A percentile compares a stretch with the other conserved stretches of the same genome.
Evolutionary conservation across 2,329 filamentous ascomycete species (phyloP).

Genomic region (Lachnellula subtilissima): DNA sequence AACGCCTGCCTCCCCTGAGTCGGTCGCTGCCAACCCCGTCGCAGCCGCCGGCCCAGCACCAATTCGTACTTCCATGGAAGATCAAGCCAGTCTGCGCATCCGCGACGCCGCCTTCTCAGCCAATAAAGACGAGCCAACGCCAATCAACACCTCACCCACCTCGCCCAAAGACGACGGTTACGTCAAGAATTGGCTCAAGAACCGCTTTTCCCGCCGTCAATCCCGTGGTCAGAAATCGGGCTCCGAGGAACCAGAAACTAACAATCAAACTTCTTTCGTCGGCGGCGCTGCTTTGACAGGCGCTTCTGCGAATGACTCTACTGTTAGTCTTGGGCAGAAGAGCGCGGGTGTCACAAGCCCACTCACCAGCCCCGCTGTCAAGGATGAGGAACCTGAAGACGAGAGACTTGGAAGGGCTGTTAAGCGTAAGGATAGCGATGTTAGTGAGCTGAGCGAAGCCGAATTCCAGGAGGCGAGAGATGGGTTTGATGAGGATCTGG

Average conservation of each 20-base stretch:
- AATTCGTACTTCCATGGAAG: slow-evolving; percentile 28
- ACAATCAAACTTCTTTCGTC: slow-evolving; percentile 39
- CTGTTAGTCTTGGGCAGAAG: slow-evolving; percentile 31
- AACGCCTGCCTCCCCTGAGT: neutral
- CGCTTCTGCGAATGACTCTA: slow-evolving; percentile 42
- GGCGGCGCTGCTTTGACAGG: slow-evolving; percentile 46
- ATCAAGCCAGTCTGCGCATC: slow-evolving; percentile 23
- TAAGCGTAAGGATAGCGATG: slow-evolving; percentile 6
- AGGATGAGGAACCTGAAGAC: slow-evolving; percentile 6
- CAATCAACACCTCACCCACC: slow-evolving; percentile 16
- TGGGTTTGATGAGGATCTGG: slow-evolving; percentile 39
- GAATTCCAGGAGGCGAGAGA: slow-evolving; percentile 48
- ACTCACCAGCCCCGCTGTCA: slow-evolving; percentile 5
- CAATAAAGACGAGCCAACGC: slow-evolving; percentile 18
- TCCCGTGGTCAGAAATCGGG: slow-evolving; percentile 20
- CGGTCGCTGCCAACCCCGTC: neutral
- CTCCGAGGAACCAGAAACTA: slow-evolving; percentile 1
- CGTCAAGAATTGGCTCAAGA: slow-evolving; percentile 50
- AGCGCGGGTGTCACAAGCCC: slow-evolving; percentile 15
- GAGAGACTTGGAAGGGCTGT: slow-evolving; percentile 4
- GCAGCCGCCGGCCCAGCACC: slow-evolving; percentile 5
- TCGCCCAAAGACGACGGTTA: slow-evolving; percentile 16
- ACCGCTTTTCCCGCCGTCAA: slow-evolving; percentile 42
- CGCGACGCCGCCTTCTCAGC: slow-evolving; percentile 18
- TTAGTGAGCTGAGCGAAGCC: slow-evolving; percentile 27